Conservation (phyloP, 1,284 basidiomycete genomes). For the Apiotrichum mycotoxinovorans region DNA sequence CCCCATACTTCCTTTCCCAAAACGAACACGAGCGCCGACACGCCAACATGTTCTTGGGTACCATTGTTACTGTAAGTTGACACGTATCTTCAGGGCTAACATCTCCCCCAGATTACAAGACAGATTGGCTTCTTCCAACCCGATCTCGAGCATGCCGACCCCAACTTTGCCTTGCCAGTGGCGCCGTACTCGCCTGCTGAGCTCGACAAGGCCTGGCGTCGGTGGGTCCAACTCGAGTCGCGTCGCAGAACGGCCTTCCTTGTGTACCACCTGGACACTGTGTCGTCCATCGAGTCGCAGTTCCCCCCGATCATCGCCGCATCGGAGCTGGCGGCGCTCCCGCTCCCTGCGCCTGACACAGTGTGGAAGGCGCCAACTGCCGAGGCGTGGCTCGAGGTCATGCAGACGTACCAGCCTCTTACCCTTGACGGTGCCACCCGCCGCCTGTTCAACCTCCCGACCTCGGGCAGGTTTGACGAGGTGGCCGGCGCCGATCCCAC, state of each 20-base stretch:
- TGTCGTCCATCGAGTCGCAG: conserved; percentile 50
- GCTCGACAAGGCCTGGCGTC: conserved; percentile 47
- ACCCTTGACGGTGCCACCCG: conserved; percentile 47
- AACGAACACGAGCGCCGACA: conserved; percentile 43
- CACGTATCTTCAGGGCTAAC: neutral
- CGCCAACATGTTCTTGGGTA: conserved; percentile 49
- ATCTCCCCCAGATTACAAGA: conserved; percentile 43
- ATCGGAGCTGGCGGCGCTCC: conserved; percentile 45
- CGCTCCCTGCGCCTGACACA: conserved; percentile 50
- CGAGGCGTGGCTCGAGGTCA: conserved; percentile 43
- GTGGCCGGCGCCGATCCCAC: conserved; percentile 35
- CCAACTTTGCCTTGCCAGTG: conserved; percentile 25
- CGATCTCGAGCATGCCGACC: conserved; percentile 41
- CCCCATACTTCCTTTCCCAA: conserved; percentile 49
- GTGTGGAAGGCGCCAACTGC: conserved; percentile 51
- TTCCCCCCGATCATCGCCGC: conserved; percentile 45
- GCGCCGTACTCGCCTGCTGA: conserved; percentile 37
- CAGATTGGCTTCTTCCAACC: conserved; percentile 49
- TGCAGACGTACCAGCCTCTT: conserved; percentile 37
- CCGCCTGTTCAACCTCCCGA: conserved; percentile 43
- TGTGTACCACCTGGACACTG: conserved; percentile 52
- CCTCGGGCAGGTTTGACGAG: conserved; percentile 39
- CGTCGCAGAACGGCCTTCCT: conserved; percentile 49
- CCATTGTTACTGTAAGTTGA: conserved; percentile 44
- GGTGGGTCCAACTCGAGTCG: conserved; percentile 51